Conservation (phyloP, 2,329 filamentous ascomycete species). For the Epichloe bromicola region DNA sequence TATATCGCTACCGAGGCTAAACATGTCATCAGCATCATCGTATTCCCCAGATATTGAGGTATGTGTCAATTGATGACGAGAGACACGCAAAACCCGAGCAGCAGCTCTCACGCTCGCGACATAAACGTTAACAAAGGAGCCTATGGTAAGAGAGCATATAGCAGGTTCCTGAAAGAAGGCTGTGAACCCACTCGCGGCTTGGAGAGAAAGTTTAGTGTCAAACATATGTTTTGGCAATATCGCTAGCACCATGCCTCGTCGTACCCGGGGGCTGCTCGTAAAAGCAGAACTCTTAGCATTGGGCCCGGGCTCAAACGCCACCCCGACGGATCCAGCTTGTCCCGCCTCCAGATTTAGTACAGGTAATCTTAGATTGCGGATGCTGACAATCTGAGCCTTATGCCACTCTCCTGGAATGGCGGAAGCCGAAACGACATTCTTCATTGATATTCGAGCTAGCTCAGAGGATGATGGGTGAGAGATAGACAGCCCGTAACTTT, state of each 20-base stretch:
- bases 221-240: conserved; percentile 46
- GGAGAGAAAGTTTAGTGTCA: conserved; percentile 42
- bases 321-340: conserved; percentile 80
- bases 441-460: conserved; percentile 37
- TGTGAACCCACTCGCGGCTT: conserved; percentile 54
- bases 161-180: conserved; percentile 57
- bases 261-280: conserved; percentile 28
- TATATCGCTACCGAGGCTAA: conserved; percentile 39
- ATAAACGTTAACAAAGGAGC: conserved; percentile 68
- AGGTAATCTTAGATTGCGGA: conserved; percentile 76
- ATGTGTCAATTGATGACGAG: conserved; percentile 12
- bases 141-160: conserved; percentile 49
- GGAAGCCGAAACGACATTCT: conserved; percentile 38
- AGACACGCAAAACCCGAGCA: conserved; percentile 56
- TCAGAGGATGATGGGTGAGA: conserved; percentile 42
- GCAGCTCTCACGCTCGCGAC: conserved; percentile 75
- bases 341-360: conserved; percentile 63
- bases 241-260: conserved; percentile 76
- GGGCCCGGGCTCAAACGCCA: conserved; percentile 41
- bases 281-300: conserved; percentile 1
- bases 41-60: conserved; percentile 15
- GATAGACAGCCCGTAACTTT: conserved; percentile 35
- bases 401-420: conserved; percentile 60
- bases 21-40: conserved; percentile 41
- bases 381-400: conserved; percentile 65